phyloP scores from a whole-genome alignment of 1,284 basidiomycete genomes.

The Gastroboletus turbinatus region DNA sequence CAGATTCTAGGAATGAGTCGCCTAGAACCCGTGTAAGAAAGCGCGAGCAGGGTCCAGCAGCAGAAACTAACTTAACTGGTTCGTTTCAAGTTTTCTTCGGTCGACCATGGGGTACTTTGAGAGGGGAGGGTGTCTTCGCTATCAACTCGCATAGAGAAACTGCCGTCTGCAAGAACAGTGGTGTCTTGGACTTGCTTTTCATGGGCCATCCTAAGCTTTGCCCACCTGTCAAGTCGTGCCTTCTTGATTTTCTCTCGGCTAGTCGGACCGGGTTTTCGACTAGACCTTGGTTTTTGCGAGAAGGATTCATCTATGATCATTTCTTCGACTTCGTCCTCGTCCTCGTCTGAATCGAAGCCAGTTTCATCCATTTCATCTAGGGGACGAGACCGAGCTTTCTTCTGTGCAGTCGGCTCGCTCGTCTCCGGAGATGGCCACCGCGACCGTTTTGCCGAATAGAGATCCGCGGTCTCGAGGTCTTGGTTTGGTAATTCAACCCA shows the following conservation, averaged over 20 bases:
- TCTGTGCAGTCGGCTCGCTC: conserved; percentile 17
- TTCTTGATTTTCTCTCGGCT: conserved; percentile 28
- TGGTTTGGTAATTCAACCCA: conserved; percentile 22
- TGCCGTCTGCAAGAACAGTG: conserved; percentile 18
- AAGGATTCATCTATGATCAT: conserved; percentile 53
- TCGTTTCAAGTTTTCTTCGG: conserved; percentile 39
- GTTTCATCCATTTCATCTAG: conserved; percentile 8
- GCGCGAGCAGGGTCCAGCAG: background rate
- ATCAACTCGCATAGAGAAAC: conserved; percentile 35
- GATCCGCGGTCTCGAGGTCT: conserved; percentile 9
- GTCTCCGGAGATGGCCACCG: conserved; percentile 31
- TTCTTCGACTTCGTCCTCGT: conserved; percentile 52
- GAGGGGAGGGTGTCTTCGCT: conserved; percentile 15
- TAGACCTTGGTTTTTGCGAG: conserved; percentile 11
- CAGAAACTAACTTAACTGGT: conserved; percentile 47
- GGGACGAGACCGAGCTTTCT: conserved; percentile 27
- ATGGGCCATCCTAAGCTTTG: conserved; percentile 19
- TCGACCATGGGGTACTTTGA: conserved; percentile 16
- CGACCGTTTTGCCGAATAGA: conserved; percentile 29
- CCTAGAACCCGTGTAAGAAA: conserved; percentile 21
- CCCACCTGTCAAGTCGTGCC: conserved; percentile 29
- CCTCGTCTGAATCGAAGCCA: conserved; percentile 43
- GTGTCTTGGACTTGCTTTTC: conserved; percentile 13
- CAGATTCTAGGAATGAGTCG: conserved; percentile 5
- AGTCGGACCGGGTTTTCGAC: conserved; percentile 9